Base-by-base conservation (phyloP, 2,329 filamentous ascomycete genomes). In the Fusarium sp. region DNA sequence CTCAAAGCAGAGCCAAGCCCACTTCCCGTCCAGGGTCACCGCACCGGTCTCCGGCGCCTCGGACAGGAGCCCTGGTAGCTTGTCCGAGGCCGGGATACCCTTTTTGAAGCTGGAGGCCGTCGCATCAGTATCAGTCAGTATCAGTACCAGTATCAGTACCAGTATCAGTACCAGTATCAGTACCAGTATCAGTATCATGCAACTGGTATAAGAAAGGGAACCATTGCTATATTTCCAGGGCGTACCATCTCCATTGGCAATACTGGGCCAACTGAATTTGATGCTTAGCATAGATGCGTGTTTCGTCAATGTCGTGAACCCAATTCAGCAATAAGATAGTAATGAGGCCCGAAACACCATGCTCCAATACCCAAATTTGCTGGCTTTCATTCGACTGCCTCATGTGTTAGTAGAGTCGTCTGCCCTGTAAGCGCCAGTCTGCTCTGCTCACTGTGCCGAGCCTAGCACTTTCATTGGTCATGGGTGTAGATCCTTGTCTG, bases 391-490 rank as follows among this genome's bases (percentile, higher is more conserved):
- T 49, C 45, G 42, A 45, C 15, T 39, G 34, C 28, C 28, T 31
- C 28, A 31, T 28, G 9, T 28, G 7, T 9, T 28, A 10, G 26
- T 8, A 28, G 26, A 28, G 28, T 11, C 43, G 15, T 20, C 36
- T 58, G 22, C 48, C 20, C 44, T 28, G n/a, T 60, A 57, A 57
- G 57, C 51, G 57, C 40, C 38, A 49, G 22, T 38, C 38, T 54
- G 22, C 24, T 44, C 51, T 54, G 22, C 42, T 44, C 51, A 39
- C 7, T 65, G 22, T 51, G 36, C 39, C 60, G 38, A 40, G 45
- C 28, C 28, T 31, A 31, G 28, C 28, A 39, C 40, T 46, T 13
- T 61, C 51, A 75, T 75, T 75, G 73, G 73, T 44, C 59, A 49
- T 57, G 49, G 49, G 17, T 38, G 24, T 48, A 62, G 42, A 52